Base-by-base conservation (phyloP, 2,329 filamentous ascomycete genomes). In the Macroventuria anomochaeta region DNA sequence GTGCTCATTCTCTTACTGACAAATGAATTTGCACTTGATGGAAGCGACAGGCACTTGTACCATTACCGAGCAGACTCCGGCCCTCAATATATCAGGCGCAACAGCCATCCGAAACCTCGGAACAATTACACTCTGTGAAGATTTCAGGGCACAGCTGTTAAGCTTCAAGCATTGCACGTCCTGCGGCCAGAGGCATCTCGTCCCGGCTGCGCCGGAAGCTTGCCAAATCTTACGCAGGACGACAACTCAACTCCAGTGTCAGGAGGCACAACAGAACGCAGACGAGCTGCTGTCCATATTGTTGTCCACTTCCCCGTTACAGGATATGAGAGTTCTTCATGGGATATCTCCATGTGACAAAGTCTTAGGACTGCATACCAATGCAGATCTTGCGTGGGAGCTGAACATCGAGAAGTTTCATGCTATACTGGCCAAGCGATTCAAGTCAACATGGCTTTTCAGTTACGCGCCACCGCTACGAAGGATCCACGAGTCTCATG, bases 201-300 rank as follows among this genome's bases (percentile, higher is more conserved):
- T 72, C 70, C 71, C 71, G 71, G 63, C 58, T 65, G 52, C 61
- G 64, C 71, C 71, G 71, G 55, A 61, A 65, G 54, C 48, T 59
- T 64, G 39, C 52, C 40, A 54, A 23, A 31, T 56, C 40, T 36
- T 57, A 40, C 47, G 25, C 41, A 55, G 8, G 37, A 40, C 36
- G 17, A 46, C 25, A 32, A 33, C 23, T 51, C 29, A 26, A n/a
- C 20, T 36, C 46, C 8, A 20, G 20, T 12, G 25, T 31, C 50
- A 40, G 25, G n/a, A 33, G 18, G 23, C 28, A 38, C 17, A 36
- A 42, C 13, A 40, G 5, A 23, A 28, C 23, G 32, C 37, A 41
- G 15, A 7, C 20, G 10, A 28, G 7, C 2, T 12, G 12, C 15
- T 20, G 11, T 2, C 6, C 12, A 18, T 18, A 2, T 6, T 25